Percentiles rank a stretch among this genome's conserved stretches.
Conservation (phyloP, 2,329 filamentous ascomycete species). For the Venturia pyrina region DNA sequence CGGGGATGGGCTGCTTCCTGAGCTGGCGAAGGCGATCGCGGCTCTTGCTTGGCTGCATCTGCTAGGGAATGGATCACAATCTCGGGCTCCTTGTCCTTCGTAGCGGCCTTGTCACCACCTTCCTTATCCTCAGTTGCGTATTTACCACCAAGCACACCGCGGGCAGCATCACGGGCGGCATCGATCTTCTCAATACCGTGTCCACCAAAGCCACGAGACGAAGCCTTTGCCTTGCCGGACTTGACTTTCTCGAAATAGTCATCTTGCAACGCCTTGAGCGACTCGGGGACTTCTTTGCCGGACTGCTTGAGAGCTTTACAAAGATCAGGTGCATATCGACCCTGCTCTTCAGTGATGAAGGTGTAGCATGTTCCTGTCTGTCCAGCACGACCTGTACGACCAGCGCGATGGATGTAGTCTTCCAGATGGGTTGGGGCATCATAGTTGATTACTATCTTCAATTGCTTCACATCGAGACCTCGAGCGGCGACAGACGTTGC, state of each 20-base stretch:
- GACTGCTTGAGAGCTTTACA: conserved; percentile 89
- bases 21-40: not conserved
- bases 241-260: conserved; percentile 85
- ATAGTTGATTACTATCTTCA: conserved; percentile 93
- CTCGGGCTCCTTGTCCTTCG: conserved; percentile 56
- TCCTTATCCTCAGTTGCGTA: conserved; percentile 14
- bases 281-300: conserved; percentile 59
- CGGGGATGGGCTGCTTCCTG: conserved; percentile 50
- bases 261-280: conserved; percentile 49
- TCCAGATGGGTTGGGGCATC: conserved; percentile 90
- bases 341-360: conserved; percentile 84
- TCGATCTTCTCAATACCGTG: conserved; percentile 89
- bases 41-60: conserved; percentile 1
- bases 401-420: conserved; percentile 91
- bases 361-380: conserved; percentile 93
- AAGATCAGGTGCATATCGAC: conserved; percentile 80
- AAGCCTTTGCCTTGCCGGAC: conserved; percentile 72
- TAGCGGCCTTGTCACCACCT: conserved; percentile 66
- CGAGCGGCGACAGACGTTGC: conserved; percentile 93
- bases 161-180: conserved; percentile 78
- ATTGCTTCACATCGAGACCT: conserved; percentile 88
- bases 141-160: conserved; percentile 35
- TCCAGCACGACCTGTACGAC: conserved; percentile 86
- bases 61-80: conserved; percentile 11
- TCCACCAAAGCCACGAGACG: conserved; percentile 77